Evolutionary conservation across 306 rosid genomes (phyloP).

Genomic region (Sphenostylis stenocarpa): DNA sequence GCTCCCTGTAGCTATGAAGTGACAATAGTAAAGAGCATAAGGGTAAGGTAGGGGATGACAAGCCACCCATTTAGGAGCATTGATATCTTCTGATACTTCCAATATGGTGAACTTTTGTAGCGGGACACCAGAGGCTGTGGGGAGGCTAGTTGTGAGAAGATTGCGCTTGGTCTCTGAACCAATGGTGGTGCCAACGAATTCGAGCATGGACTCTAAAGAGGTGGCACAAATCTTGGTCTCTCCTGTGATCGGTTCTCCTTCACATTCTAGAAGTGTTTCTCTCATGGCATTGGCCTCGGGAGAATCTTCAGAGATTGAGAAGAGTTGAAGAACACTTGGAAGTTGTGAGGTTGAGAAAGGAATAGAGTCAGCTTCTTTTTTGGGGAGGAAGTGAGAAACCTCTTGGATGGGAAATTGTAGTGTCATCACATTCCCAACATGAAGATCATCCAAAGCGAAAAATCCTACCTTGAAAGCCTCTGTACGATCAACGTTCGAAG

Average conservation of each 20-base stretch:
- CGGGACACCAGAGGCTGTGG: constrained; percentile 32
- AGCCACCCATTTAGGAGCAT: constrained; percentile 57
- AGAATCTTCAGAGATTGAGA: constrained; percentile 48
- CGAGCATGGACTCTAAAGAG: constrained; percentile 57
- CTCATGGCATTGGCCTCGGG: constrained; percentile 42
- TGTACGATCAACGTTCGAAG: constrained; percentile 22
- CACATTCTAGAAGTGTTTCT: constrained; percentile 45
- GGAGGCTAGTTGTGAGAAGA: constrained; percentile 43
- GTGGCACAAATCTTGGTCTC: constrained; percentile 59
- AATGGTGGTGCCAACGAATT: constrained; percentile 36
- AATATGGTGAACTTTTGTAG: constrained; percentile 48
- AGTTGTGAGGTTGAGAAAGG: constrained; percentile 56
- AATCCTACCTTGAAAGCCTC: constrained; percentile 59
- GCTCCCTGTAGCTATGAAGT: constrained; percentile 42
- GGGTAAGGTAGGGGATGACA: constrained; percentile 61
- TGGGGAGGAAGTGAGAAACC: constrained; percentile 39
- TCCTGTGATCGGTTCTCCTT: constrained; percentile 37
- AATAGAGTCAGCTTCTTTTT: constrained; percentile 50
- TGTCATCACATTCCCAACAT: constrained; percentile 52
- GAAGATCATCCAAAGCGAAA: constrained; percentile 46
- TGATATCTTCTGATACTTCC: constrained; percentile 42
- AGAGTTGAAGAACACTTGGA: constrained; percentile 54
- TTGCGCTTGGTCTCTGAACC: constrained; percentile 25
- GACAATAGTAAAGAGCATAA: constrained; percentile 58
- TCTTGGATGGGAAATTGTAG: constrained; percentile 49